A percentile compares a stretch with the other conserved stretches of the same genome.
Evolutionary conservation across 495 filamentous ascomycete species (phyloP).

Genomic region (Wilcoxina mikolae): DNA sequence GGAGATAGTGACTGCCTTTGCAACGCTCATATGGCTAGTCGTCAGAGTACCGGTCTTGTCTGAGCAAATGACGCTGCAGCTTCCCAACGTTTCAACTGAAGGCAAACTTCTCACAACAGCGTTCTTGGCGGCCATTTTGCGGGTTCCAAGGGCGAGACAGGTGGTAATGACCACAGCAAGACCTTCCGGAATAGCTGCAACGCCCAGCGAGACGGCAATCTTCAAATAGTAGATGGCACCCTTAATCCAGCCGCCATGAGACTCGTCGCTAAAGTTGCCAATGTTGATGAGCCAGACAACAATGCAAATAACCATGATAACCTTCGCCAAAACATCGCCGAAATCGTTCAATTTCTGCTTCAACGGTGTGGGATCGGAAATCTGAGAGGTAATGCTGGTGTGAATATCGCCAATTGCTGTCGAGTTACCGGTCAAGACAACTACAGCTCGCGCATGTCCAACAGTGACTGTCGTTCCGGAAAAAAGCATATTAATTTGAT

Average conservation of each 20-base stretch:
- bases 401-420: slow-evolving; percentile 99
- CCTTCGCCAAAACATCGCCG: slow-evolving; percentile 89
- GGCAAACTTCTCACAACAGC: slow-evolving; percentile 90
- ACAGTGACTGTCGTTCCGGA: slow-evolving; percentile 95
- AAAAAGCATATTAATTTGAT: slow-evolving; percentile 95
- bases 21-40: slow-evolving; percentile 99
- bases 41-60: slow-evolving; percentile 98
- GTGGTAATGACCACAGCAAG: slow-evolving; percentile 96
- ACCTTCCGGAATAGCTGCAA: slow-evolving; percentile 95
- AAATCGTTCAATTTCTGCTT: slow-evolving; percentile 99
- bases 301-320: slow-evolving; percentile 92
- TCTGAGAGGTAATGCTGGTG: slow-evolving; percentile 93
- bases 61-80: slow-evolving; percentile 99
- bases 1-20: slow-evolving; percentile 71
- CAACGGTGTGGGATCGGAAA: slow-evolving; percentile 89
- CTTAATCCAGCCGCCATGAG: slow-evolving; percentile 88
- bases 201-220: slow-evolving; percentile 96
- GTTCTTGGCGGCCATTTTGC: slow-evolving; percentile 97
- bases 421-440: slow-evolving; percentile 75
- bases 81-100: slow-evolving; percentile 93
- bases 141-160: slow-evolving; percentile 83
- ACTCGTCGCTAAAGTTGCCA: slow-evolving; percentile 85
- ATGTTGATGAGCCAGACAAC: slow-evolving; percentile 98
- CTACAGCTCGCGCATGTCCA: slow-evolving; percentile 81
- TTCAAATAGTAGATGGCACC: slow-evolving; percentile 99